Evolutionary conservation across 169 alveolate genomes (phyloP), one percentile per base, ranked within the genome.

Genomic region (Plasmodium sp.): DNA sequence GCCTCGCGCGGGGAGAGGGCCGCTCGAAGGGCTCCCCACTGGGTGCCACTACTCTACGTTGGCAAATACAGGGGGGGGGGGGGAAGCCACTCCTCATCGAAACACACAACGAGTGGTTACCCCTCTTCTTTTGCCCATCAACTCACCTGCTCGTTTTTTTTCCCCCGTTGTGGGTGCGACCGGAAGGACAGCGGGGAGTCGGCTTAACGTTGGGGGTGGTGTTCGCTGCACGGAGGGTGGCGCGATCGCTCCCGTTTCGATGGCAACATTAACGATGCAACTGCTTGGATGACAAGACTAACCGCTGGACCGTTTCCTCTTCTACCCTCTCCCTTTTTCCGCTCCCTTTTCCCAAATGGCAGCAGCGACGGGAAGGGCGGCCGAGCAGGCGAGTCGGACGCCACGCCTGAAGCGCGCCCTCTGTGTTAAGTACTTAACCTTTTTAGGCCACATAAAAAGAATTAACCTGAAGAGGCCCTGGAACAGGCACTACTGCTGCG

Each of bases 401-500:
- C 41, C 33, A 14, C 43, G 51, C 12, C 10, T 83, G 39, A 83
- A 83, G 48, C 41, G 82, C 43, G 22, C 83, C 39, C 58, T 84
- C 16, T 84, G 93, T 39, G 51, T 84, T 10, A 84, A 84, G 79
- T 84, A 84, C 79, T 12, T 84, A 84, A 48, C 54, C 10, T 84
- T 84, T 73, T 84, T 84, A 74, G 45, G 36, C 74, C 74, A 73
- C 79, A 51, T 56, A 62, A 84, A 84, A 75, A 84, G 27, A 12
- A 16, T 27, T 73, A 73, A 22, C 3, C 41, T 84, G 22, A 72
- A 51, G 79, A 56, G 80, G 51, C 43, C 36, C 34, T 84, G 93
- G 93, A 34, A 84, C 58, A 84, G 93, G 41, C 51, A 84, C 54
- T 84, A 84, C 56, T 33, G 84, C 22, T 84, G 93, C 39, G 4